These are phyloP conservation scores for Solanum aculeatissimum DNA, from an alignment of 305 asterid genomes.

Conservation along the genomic window DNA sequence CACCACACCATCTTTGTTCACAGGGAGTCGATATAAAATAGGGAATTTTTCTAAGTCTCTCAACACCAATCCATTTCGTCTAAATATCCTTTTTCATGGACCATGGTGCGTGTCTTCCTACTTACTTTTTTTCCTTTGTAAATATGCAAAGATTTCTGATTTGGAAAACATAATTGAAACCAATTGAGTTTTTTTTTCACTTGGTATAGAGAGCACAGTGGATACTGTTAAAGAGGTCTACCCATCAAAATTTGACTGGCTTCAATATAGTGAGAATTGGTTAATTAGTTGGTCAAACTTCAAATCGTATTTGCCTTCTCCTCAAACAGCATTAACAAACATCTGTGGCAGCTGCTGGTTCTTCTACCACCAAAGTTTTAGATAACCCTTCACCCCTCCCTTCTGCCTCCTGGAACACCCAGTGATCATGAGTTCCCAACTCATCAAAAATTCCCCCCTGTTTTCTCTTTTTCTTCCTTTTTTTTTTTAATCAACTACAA, in stretches of 20 bases:
- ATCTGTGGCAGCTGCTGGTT: not conserved
- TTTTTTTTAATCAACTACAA: too few relatives aligned
- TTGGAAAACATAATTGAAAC: not conserved
- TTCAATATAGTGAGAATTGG: not conserved
- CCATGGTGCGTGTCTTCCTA: not conserved
- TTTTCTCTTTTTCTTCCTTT: not conserved
- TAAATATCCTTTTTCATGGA: not conserved
- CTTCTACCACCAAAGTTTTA: not conserved
- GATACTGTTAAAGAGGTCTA: not conserved
- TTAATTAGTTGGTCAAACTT: not conserved
- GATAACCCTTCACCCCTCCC: not conserved
- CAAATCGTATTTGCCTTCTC: not conserved
- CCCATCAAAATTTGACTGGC: not conserved
- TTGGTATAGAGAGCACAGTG: not conserved
- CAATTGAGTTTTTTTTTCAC: not conserved
- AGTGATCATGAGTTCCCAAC: not conserved
- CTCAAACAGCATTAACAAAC: not conserved
- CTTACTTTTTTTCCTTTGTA: not conserved
- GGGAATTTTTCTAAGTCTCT: not conserved
- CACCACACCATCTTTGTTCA: not conserved
- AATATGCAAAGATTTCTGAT: not conserved
- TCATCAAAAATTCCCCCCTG: not conserved
- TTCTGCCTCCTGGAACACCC: not conserved
- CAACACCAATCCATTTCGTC: not conserved
- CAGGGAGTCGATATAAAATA: not conserved